Base-by-base conservation (phyloP, 2,329 filamentous ascomycete species). In the Fusarium denticulatum region DNA sequence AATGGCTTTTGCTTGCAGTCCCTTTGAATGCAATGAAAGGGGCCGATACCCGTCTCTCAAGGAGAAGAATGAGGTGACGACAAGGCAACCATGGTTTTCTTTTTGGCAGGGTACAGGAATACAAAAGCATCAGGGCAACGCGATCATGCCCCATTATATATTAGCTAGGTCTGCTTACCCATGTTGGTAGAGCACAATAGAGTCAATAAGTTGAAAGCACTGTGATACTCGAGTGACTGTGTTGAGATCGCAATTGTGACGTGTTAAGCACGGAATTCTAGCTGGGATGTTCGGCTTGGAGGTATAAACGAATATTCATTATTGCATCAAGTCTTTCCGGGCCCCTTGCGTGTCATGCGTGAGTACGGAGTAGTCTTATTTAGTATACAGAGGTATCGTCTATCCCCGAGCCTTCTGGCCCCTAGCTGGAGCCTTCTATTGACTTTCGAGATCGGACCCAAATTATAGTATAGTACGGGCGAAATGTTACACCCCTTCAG, bases 331-430 rank as follows among this genome's bases (percentile, higher is more conserved):
- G 36, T 53, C 32, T 42, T 58, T 30, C 42, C 46, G 36, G 28
- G 37, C 42, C n/a, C 56, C 32, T 42, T 30, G 46, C 40, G 49
- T 56, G 55, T 50, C 63, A 49, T 66, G 46, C 49, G 64, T 36
- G 58, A 45, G 68, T 36, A 36, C 34, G 34, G 34, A 18, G 34
- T 40, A 67, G 59, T 70, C 46, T 58, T 53, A 37, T 60, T 74
- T 73, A 74, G 37, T 75, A 69, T 77, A 77, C 75, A 77, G 69
- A 75, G 72, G 70, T 76, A 77, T 77, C 72, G 68, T 77, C 63
- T 68, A 77, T 76, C 63, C 59, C 62, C 69, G 52, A 39, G 47
- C 64, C 53, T 30, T 52, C 58, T 49, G 18, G 28, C 42, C 22
- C 34, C 40, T 42, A 62, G 26, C 46, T 60, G 45, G 61, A 67